Base-by-base conservation (phyloP, 495 filamentous ascomycete species). In the Penicillium atrosanguineum region DNA sequence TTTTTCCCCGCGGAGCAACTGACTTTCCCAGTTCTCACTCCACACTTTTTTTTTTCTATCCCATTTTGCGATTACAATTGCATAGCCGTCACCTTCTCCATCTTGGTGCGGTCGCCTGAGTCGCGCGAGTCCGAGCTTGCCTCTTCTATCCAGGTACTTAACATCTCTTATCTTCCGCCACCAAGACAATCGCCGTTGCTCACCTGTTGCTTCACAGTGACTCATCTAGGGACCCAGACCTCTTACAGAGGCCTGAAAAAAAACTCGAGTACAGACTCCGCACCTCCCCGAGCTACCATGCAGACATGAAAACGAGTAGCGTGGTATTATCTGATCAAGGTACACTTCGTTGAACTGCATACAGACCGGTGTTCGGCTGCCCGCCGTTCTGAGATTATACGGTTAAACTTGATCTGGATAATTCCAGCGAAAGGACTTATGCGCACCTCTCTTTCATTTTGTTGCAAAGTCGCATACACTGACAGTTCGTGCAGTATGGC, bases 321-420 rank as follows among this genome's bases (percentile, higher is more conserved):
- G 46, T 67, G 69, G 70, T 60, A 67, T 69, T 73, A 55, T 75
- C 70, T 56, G 72, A 77, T 78, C 75, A 78, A 77, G 75, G 75
- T 77, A 78, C 66, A 69, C 69, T 68, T 39, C 38, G 16, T 48
- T 67, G 72, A 69, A 49, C 48, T 69, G 72, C 75, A 72, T 77
- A 70, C 65, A 73, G 72, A 77, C 75, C 75, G 75, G 73, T 78
- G 75, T 77, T 74, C 74, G 71, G 55, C 62, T 57, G 50, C 55
- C 52, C 40, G 61, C 61, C 67, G 76, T 75, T 78, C 78, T 81
- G 78, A 80, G 78, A 81, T 68, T 60, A 81, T 74, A 81, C 78
- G 78, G 78, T 81, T 78, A 70, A 79, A 81, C 78, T 81, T 81
- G 78, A 80, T 79, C 76, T 80, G 78, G 78, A 74, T 76, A 76